phyloP scores from a whole-genome alignment of 257 asterid species.

The Leonotis leonurus region DNA sequence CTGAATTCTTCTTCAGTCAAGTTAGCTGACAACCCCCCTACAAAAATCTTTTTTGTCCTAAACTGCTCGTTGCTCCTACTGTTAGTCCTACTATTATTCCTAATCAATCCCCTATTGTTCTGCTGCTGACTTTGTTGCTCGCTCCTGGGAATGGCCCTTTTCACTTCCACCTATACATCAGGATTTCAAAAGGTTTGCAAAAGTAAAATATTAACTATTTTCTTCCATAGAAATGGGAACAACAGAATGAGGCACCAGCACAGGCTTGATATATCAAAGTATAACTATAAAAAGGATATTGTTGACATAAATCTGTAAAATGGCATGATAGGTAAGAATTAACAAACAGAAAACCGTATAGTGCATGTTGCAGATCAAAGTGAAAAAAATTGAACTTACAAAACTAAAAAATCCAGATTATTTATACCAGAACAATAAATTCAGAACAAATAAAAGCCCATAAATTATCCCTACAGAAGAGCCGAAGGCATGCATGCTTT shows the following conservation, averaged over 20 bases:
- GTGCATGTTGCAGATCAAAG: neutral
- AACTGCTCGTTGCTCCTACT: conserved; percentile 46
- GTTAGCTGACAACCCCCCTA: conserved; percentile 83
- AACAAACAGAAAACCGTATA: neutral
- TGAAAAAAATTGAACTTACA: neutral
- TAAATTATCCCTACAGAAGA: no score
- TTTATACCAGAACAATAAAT: neutral
- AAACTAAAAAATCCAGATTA: neutral
- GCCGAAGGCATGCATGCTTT: neutral
- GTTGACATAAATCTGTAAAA: neutral
- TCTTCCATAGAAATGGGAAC: neutral
- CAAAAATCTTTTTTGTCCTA: conserved; percentile 89
- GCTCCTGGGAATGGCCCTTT: conserved; percentile 81
- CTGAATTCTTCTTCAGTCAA: conserved; percentile 74
- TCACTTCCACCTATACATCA: conserved; percentile 72
- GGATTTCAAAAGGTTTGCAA: conserved; percentile 4
- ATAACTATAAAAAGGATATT: neutral
- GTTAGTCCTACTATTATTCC: conserved; percentile 34
- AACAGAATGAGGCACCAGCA: neutral
- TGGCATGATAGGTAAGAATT: neutral
- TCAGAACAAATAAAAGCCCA: neutral
- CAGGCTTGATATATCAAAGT: neutral
- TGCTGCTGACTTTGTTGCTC: conserved; percentile 59
- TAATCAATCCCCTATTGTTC: conserved; percentile 36
- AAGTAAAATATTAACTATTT: neutral